These are phyloP conservation scores for Sphenostylis stenocarpa DNA, from an alignment of 306 rosid genomes.

Conservation along the genomic window DNA sequence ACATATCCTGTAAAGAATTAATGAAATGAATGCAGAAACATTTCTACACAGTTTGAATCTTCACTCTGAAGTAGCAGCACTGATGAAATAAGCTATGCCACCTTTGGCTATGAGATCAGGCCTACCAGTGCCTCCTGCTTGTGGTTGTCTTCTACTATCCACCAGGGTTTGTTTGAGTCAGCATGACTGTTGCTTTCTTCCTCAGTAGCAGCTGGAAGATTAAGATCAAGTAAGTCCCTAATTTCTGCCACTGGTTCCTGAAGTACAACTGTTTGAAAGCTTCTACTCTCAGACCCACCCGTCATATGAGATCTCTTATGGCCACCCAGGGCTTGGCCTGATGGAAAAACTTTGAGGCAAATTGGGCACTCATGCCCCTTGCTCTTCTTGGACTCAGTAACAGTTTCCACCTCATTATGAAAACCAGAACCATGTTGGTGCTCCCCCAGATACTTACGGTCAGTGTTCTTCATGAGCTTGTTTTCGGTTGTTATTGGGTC, in stretches of 20 bases:
- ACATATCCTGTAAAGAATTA: constrained; percentile 66
- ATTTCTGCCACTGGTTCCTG: constrained; percentile 57
- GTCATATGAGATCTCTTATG: constrained; percentile 86
- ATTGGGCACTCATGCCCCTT: constrained; percentile 72
- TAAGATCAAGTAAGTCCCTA: constrained; percentile 82
- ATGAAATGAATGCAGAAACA: constrained; percentile 57
- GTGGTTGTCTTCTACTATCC: constrained; percentile 49
- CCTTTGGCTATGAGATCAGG: constrained; percentile 43
- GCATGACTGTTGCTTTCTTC: constrained; percentile 50
- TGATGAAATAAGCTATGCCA: constrained; percentile 16
- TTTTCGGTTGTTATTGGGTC: constrained; percentile 42
- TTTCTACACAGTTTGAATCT: constrained; percentile 56
- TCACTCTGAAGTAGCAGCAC: constrained; percentile 36
- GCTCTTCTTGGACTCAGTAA: constrained; percentile 41
- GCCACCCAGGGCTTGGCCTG: constrained; percentile 97
- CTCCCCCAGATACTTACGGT: constrained; percentile 21
- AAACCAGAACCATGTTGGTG: constrained; percentile 22
- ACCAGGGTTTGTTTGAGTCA: constrained; percentile 55
- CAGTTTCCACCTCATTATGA: constrained; percentile 24
- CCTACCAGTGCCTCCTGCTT: constrained; percentile 50
- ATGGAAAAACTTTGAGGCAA: constrained; percentile 66
- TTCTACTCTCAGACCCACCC: constrained; percentile 43
- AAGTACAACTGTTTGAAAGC: constrained; percentile 29
- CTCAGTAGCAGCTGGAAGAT: constrained; percentile 83
- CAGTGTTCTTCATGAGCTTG: constrained; percentile 36